phyloP scores from a whole-genome alignment of 139 green algal genomes.

The Zygnema circumcarinatum region DNA sequence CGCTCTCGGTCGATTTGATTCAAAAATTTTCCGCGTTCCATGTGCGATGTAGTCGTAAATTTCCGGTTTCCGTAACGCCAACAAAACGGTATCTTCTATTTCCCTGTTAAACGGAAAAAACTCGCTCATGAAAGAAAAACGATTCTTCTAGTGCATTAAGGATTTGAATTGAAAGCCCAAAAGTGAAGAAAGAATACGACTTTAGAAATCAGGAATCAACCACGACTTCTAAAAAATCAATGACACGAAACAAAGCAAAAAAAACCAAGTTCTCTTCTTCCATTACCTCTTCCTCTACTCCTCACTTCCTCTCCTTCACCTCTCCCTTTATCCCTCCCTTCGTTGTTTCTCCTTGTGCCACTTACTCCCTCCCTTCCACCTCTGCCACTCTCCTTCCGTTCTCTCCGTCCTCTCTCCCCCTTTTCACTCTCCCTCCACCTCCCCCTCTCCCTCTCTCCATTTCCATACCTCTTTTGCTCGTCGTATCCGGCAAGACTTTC shows the following conservation, averaged over 20 bases:
- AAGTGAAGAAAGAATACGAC: not conserved
- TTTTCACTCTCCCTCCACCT: not conserved
- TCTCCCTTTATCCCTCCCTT: not conserved
- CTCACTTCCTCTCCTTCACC: not conserved
- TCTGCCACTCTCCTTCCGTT: not conserved
- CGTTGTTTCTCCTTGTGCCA: not conserved
- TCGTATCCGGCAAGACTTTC: slow-evolving; percentile 77
- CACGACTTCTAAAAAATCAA: not conserved
- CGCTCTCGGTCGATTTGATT: slow-evolving; percentile 74
- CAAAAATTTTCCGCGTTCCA: slow-evolving; percentile 68
- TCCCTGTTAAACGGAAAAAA: slow-evolving; percentile 6
- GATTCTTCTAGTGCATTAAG: not conserved
- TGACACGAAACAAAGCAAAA: not conserved
- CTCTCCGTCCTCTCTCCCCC: too few relatives aligned
- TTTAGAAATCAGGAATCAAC: not conserved
- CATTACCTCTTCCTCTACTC: not conserved
- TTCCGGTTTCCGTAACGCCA: slow-evolving; percentile 83
- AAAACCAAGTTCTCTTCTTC: not conserved
- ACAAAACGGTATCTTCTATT: slow-evolving; percentile 89
- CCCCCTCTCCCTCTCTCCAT: not conserved
- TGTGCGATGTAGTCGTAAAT: slow-evolving; percentile 76
- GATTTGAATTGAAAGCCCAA: too few relatives aligned
- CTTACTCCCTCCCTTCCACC: slow-evolving; percentile 17
- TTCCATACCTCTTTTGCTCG: slow-evolving; percentile 77
- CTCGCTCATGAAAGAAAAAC: not conserved